These are phyloP conservation scores for Hortiboletus flavorubellus DNA, from an alignment of 768 basidiomycete species.

Conservation along the genomic window DNA sequence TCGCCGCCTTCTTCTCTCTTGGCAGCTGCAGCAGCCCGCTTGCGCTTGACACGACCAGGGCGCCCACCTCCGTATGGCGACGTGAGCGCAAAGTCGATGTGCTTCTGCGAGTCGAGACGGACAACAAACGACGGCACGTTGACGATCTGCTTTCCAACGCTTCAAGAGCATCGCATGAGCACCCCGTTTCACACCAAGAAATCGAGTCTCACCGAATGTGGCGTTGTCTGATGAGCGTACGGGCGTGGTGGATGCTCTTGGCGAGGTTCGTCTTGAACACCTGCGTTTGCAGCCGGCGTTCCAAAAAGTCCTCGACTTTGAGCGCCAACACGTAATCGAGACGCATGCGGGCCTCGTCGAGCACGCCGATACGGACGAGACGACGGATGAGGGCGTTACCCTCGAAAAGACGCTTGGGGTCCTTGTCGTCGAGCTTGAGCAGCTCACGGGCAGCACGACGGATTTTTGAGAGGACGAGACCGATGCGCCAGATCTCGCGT, in stretches of 20 bases:
- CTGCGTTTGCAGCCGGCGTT: conserved; percentile 97
- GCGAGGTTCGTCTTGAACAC: conserved; percentile 99
- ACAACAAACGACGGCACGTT: conserved; percentile 99
- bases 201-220: conserved; percentile 81
- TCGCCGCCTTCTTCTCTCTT: conserved; percentile 89
- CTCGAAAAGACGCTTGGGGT: conserved; percentile 99
- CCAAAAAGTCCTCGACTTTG: conserved; percentile 99
- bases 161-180: conserved; percentile 27
- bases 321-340: conserved; percentile 99
- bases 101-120: conserved; percentile 98
- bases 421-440: conserved; percentile 98
- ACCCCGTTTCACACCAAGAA: not conserved
- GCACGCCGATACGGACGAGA: conserved; percentile 98
- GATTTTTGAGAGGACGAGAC: conserved; percentile 97
- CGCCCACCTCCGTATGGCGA: conserved; percentile 96
- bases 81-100: conserved; percentile 98
- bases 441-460: conserved; percentile 99
- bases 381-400: conserved; percentile 95
- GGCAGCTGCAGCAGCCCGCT: conserved; percentile 90
- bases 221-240: conserved; percentile 95
- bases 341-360: conserved; percentile 98
- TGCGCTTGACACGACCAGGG: conserved; percentile 96
- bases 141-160: conserved; percentile 98
- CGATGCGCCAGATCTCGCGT: conserved; percentile 99
- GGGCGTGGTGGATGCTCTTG: conserved; percentile 97